These are phyloP conservation scores for Ophiorrhiza pumila DNA, from an alignment of 257 asterid species.

Conservation along the genomic window DNA sequence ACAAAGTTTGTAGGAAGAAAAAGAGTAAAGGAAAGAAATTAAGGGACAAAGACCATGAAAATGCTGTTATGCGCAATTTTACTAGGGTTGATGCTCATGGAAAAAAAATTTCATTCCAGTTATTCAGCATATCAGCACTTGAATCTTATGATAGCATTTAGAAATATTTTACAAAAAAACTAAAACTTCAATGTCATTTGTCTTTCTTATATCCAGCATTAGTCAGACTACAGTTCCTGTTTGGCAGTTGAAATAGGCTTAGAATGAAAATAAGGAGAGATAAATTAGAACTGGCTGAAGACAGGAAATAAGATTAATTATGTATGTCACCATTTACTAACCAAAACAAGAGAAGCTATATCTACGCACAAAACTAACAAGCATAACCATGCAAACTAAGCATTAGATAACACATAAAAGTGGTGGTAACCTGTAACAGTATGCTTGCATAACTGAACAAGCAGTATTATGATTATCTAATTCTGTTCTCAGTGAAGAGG, in stretches of 20 bases:
- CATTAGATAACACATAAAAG: not conserved
- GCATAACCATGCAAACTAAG: not conserved
- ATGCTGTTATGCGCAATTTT: no score
- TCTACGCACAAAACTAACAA: not conserved
- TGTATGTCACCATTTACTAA: not conserved
- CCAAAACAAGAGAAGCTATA: not conserved
- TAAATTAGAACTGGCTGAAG: not conserved
- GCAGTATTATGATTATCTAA: no score
- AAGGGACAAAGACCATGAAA: not conserved
- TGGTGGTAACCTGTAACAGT: not conserved
- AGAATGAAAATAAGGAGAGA: not conserved
- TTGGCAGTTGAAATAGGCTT: not conserved
- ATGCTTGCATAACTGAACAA: no score
- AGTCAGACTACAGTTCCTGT: no score
- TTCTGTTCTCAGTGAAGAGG: no score
- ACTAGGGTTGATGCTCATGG: not conserved
- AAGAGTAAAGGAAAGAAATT: not conserved
- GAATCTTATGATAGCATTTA: not conserved
- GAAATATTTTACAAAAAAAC: not conserved
- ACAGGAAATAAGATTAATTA: not conserved
- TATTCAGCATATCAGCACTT: not conserved
- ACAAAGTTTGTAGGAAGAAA: not conserved
- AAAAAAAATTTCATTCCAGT: not conserved
- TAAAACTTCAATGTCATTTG: no score
- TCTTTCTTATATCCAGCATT: no score